Evolutionary conservation across 2,329 filamentous ascomycete genomes (phyloP).

Genomic region (Calonectria leucothoes): DNA sequence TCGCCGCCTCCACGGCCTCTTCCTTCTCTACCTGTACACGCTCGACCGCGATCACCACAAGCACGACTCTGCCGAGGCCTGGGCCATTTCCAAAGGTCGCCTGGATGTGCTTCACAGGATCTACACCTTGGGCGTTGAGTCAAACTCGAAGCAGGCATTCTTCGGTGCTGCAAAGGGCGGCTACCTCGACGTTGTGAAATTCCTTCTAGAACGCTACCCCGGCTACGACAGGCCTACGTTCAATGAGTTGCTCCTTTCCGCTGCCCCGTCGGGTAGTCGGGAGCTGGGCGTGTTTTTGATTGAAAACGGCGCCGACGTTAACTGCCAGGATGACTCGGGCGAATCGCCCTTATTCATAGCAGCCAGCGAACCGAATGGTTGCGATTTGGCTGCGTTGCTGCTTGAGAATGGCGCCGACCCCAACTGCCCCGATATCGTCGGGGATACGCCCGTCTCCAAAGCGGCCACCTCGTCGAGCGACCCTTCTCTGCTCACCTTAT

Average conservation of each 20-base stretch:
- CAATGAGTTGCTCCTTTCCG: neutral
- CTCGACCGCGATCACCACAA: neutral
- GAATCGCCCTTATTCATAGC: neutral
- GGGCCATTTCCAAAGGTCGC: neutral
- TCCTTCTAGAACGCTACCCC: neutral
- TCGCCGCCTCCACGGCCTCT: neutral
- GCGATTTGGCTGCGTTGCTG: too few relatives aligned
- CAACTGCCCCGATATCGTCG: too few relatives aligned
- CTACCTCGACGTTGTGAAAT: neutral
- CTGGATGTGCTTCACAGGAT: neutral
- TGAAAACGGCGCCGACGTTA: neutral
- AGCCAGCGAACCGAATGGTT: neutral
- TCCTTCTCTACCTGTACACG: neutral
- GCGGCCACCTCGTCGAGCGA: too few relatives aligned
- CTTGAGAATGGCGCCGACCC: too few relatives aligned
- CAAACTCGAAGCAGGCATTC: neutral
- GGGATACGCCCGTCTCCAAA: too few relatives aligned
- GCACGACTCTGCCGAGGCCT: neutral
- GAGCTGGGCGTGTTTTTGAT: neutral
- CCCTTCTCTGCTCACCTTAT: too few relatives aligned
- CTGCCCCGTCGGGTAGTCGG: neutral
- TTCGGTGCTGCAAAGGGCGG: neutral
- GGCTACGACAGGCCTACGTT: neutral
- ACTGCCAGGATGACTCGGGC: neutral
- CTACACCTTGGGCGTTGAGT: neutral